Evolutionary conservation across 2,329 filamentous ascomycete genomes (phyloP).

Genomic region (Blumeria graminis): DNA sequence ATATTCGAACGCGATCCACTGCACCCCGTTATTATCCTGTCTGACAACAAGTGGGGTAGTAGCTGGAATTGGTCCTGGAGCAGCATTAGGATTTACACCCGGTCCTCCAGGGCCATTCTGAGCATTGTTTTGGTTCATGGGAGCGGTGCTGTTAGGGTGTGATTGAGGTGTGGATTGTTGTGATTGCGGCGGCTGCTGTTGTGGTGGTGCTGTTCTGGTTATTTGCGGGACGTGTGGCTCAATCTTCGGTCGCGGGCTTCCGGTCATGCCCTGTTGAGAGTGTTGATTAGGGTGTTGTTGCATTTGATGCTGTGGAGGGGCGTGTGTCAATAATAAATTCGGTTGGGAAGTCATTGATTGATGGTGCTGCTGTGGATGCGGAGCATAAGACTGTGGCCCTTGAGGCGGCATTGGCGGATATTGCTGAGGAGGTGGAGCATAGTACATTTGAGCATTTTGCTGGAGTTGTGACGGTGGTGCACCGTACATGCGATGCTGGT

Average conservation of each 20-base stretch:
- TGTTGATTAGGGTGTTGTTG: conserved; percentile 31
- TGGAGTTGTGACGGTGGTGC: conserved; percentile 57
- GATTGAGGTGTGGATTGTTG: conserved; percentile 19
- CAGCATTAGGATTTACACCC: conserved; percentile 66
- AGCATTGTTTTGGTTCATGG: conserved; percentile 20
- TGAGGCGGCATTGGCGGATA: conserved; percentile 43
- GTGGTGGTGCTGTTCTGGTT: conserved; percentile 29
- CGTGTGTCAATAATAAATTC: conserved; percentile 42
- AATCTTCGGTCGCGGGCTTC: conserved; percentile 38
- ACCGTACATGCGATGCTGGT: conserved; percentile 72
- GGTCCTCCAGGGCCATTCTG: conserved; percentile 10
- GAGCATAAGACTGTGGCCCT: conserved; percentile 32
- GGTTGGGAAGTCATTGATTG: conserved; percentile 39
- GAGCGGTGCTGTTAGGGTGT: conserved; percentile 17
- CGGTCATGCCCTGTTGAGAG: conserved; percentile 31
- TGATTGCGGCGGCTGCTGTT: conserved; percentile 25
- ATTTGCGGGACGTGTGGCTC: conserved; percentile 38
- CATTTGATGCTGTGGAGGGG: conserved; percentile 29
- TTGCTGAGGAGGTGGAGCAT: conserved; percentile 25
- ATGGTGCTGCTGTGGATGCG: conserved; percentile 25
- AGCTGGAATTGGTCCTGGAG: conserved; percentile 85
- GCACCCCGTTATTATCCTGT: conserved; percentile 87
- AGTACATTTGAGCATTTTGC: conserved; percentile 62
- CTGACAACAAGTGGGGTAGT: conserved; percentile 85
- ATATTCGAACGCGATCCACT: conserved; percentile 98